Evolutionary conservation across 106 monocot genomes (phyloP), one percentile per base, ranked within the genome.

Genomic region (Allium cepa): DNA sequence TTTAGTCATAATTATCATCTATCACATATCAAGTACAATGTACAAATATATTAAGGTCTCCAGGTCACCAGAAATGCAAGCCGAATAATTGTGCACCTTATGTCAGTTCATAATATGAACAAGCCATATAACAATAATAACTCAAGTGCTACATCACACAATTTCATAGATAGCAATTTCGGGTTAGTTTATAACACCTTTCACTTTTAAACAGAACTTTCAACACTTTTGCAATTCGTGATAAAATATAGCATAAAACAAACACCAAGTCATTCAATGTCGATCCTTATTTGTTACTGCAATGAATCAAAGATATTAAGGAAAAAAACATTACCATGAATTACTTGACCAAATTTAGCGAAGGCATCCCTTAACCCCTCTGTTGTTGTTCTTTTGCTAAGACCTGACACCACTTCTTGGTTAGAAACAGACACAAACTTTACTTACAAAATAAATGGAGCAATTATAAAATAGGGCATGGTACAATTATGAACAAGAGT

Each of bases 371-470:
- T 82, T 49, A 89, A 84, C 2, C 89, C 85, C 53, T 89, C 85
- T 48, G 82, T 46, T 48, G 89, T 85, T 70, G 89, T 89, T 27
- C 89, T 77, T 71, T 89, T 89, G 77, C 82, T 89, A 26, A 89
- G 75, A 26, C 89, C 89, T 89, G 81, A 9, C 11, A 57, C 17
- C 10, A 16, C 46, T 18, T 52, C 64, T 7, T 26, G 14, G 7
- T 76, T 53, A 67, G 46, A 58, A 76, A 15, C 67, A 51, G 16
- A 8, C 27, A 5, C 22, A 22, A 22, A 22, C 1, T 22, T 22
- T 22, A 22, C 22, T 22, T 22, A 22, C 22, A 22, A 22, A 22
- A 22, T 22, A 0, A 22, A 22, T 22, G 22, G 22, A 22, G 22
- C 22, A 22, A 22, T 22, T 22, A 22, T 22, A 22, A 22, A 22